These are phyloP conservation scores for Populus pruinosa DNA, from an alignment of 345 rosid species.

Conservation along the genomic window DNA sequence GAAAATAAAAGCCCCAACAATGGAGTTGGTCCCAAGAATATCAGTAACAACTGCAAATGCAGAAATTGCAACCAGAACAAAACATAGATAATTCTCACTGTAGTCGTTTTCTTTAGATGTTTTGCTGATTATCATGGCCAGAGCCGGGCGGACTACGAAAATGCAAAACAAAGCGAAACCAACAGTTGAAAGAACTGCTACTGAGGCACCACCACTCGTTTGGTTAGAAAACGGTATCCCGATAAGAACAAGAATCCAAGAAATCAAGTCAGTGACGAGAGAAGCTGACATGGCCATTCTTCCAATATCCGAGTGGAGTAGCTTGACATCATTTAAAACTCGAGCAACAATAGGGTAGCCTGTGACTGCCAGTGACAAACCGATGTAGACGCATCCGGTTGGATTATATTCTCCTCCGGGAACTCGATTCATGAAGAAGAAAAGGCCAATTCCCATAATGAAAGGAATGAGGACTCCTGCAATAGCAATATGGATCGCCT, in stretches of 20 bases:
- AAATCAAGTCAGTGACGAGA: slow-evolving; percentile 12
- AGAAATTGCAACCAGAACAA: slow-evolving; percentile 24
- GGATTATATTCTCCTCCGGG: background rate
- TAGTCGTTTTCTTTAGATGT: slow-evolving; percentile 1
- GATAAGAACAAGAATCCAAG: slow-evolving; percentile 25
- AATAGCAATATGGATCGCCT: slow-evolving; percentile 30
- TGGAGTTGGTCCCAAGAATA: slow-evolving; percentile 29
- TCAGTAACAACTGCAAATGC: slow-evolving; percentile 35
- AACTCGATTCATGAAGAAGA: slow-evolving; percentile 10
- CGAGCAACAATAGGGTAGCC: slow-evolving; percentile 27
- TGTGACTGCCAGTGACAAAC: slow-evolving; percentile 17
- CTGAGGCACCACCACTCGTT: background rate
- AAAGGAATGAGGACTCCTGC: slow-evolving; percentile 39
- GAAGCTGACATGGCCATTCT: slow-evolving; percentile 18
- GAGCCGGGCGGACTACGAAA: slow-evolving; percentile 18
- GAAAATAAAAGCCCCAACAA: slow-evolving; percentile 50
- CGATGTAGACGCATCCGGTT: slow-evolving; percentile 12
- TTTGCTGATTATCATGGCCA: slow-evolving; percentile 10
- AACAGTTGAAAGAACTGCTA: background rate
- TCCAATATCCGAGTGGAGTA: slow-evolving; percentile 32
- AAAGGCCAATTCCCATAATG: slow-evolving; percentile 30
- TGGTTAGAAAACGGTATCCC: slow-evolving; percentile 1
- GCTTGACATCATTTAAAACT: slow-evolving; percentile 20
- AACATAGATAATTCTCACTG: slow-evolving; percentile 8
- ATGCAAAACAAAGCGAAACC: slow-evolving; percentile 15